Evolutionary conservation across 768 basidiomycete species (phyloP).

Genomic region (Rhizopogon roseolus): DNA sequence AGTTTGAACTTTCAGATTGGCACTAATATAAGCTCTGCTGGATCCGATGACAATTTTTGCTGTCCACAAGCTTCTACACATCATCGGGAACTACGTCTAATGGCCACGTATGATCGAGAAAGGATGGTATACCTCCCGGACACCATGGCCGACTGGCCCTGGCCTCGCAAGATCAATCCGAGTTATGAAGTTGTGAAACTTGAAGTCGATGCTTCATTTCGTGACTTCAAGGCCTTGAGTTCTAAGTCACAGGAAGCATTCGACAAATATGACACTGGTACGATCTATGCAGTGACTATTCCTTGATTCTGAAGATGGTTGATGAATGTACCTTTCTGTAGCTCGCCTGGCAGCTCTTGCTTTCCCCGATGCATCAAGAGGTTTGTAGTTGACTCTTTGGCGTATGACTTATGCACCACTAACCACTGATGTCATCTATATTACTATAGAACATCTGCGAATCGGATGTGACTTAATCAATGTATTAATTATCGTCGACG

Average conservation of each 20-base stretch:
- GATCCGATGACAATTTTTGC: no score
- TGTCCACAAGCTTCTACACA: no score
- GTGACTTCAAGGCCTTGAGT: constrained; percentile 30
- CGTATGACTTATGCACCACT: background rate
- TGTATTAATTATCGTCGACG: constrained; percentile 28
- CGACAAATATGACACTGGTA: constrained; percentile 36
- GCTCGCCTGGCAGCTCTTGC: constrained; percentile 1
- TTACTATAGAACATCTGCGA: constrained; percentile 19
- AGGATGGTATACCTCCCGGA: constrained; percentile 27
- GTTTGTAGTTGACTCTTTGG: background rate
- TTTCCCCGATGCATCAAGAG: constrained; percentile 2
- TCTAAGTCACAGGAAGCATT: constrained; percentile 33
- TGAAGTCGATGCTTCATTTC: constrained; percentile 34
- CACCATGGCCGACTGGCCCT: constrained; percentile 39
- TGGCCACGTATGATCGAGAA: no score
- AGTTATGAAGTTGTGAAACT: constrained; percentile 29
- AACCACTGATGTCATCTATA: background rate
- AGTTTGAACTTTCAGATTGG: no score
- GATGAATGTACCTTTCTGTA: background rate
- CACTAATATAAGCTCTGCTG: no score
- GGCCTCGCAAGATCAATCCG: constrained; percentile 35
- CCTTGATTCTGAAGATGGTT: background rate
- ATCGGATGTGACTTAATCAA: constrained; percentile 28
- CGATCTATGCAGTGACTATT: background rate
- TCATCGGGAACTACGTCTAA: no score